A percentile compares a stretch with the other conserved stretches of the same genome.
These are phyloP conservation scores for Lophium mytilinum DNA, from an alignment of 495 filamentous ascomycete genomes.

Conservation along the genomic window DNA sequence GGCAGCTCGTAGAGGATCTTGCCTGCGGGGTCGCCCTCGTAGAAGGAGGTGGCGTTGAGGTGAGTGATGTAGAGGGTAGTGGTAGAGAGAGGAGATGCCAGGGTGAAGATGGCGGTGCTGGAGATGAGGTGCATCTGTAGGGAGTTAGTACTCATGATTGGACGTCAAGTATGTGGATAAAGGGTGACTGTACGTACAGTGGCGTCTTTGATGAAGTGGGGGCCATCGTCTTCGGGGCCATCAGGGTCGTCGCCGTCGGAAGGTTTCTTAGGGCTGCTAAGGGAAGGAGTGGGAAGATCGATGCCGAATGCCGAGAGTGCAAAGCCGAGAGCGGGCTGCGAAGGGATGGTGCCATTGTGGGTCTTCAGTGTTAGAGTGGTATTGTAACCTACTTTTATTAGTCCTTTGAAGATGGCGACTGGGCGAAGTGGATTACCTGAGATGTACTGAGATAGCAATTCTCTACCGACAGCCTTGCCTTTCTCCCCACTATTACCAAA, in stretches of 20 bases:
- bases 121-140: conserved; percentile 67
- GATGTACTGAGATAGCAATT: conserved; percentile 75
- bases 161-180: neutral
- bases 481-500: conserved; percentile 47
- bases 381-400: conserved; percentile 51
- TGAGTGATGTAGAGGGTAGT: conserved; percentile 65
- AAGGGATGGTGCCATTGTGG: conserved; percentile 62
- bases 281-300: conserved; percentile 59
- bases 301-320: conserved; percentile 61
- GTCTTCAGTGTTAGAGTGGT: conserved; percentile 64
- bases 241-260: conserved; percentile 37
- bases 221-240: conserved; percentile 34
- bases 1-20: conserved; percentile 63
- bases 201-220: conserved; percentile 72
- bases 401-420: neutral
- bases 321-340: conserved; percentile 60
- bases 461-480: conserved; percentile 53
- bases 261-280: conserved; percentile 46
- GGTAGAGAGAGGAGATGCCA: conserved; percentile 66
- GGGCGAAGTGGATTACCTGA: conserved; percentile 50
- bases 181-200: conserved; percentile 46
- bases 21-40: conserved; percentile 71
- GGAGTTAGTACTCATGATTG: neutral
- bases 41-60: conserved; percentile 76
- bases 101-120: conserved; percentile 75